Conservation (phyloP, 2,329 filamentous ascomycete genomes). For the Myriosclerotinia scirpicola region DNA sequence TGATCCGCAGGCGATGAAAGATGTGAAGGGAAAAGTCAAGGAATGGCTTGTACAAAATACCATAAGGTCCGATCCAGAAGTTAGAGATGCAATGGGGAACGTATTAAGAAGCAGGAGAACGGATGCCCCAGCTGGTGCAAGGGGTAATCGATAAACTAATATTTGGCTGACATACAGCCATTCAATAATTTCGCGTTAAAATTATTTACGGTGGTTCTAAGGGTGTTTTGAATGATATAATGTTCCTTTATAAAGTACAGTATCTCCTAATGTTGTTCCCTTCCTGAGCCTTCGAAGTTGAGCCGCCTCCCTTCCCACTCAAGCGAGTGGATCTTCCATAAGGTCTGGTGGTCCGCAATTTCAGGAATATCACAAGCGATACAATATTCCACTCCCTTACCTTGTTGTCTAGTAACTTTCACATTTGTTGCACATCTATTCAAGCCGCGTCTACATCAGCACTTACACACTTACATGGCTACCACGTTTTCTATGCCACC, state of each 20-base stretch:
- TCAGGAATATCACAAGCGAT: no score
- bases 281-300: neutral
- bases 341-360: neutral
- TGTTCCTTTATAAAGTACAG: neutral
- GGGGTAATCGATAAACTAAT: constrained; percentile 37
- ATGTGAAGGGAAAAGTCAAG: constrained; percentile 70
- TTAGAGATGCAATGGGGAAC: constrained; percentile 73
- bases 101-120: constrained; percentile 62
- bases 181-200: neutral
- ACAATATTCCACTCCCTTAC: constrained; percentile 4
- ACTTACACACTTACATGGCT: neutral
- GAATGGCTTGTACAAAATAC: constrained; percentile 89
- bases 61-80: constrained; percentile 75
- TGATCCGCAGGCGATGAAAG: constrained; percentile 63
- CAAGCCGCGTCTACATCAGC: constrained; percentile 11
- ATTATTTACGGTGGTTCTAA: neutral
- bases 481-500: neutral
- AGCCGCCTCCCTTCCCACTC: constrained; percentile 1
- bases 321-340: constrained; percentile 9
- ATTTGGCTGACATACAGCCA: neutral
- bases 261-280: neutral
- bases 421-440: constrained; percentile 21
- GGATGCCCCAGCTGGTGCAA: constrained; percentile 62
- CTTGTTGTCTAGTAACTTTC: neutral
- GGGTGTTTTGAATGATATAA: neutral